A percentile compares a stretch with the other conserved stretches of the same genome.
phyloP scores from a whole-genome alignment of 257 asterid genomes.

The Solanum tarapatanum region DNA sequence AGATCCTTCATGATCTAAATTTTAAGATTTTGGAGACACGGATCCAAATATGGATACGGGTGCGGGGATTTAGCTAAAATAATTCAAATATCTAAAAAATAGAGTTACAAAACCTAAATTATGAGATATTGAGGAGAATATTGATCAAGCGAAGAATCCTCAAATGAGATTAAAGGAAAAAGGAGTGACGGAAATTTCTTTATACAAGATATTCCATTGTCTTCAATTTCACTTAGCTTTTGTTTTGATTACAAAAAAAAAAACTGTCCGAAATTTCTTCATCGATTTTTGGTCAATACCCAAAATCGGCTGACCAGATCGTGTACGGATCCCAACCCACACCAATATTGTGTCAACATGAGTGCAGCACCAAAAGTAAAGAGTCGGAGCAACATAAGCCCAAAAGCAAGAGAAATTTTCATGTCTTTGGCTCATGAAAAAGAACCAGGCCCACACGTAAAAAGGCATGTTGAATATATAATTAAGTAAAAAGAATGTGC shows the following conservation, averaged over 20 bases:
- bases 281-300: neutral
- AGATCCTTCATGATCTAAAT: neutral
- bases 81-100: neutral
- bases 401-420: neutral
- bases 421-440: neutral
- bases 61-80: neutral
- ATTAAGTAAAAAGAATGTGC: neutral
- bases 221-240: neutral
- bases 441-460: neutral
- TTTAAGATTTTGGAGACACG: neutral
- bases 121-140: neutral
- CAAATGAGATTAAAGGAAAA: neutral
- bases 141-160: neutral
- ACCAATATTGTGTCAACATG: neutral
- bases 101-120: neutral
- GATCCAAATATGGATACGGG: neutral
- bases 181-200: neutral
- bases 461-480: neutral
- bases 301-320: neutral
- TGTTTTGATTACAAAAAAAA: neutral
- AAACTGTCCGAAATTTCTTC: neutral
- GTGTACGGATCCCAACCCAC: neutral
- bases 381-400: neutral
- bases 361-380: neutral
- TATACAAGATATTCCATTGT: neutral